These are phyloP conservation scores for Colletotrichum australisinense DNA, from an alignment of 2,329 filamentous ascomycete species.

Conservation along the genomic window DNA sequence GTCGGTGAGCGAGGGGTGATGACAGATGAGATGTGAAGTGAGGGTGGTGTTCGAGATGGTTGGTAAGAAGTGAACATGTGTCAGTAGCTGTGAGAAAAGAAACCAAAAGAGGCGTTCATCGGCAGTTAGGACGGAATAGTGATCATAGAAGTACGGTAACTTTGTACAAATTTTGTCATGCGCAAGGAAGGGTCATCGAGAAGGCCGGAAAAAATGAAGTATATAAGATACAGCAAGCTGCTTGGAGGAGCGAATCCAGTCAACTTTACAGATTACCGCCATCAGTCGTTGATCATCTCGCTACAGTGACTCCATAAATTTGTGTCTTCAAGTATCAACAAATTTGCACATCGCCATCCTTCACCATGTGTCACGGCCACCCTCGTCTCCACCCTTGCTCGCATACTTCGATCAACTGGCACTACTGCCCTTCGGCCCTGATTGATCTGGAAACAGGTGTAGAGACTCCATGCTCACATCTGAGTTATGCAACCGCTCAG, in stretches of 20 bases:
- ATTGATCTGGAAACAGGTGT: conserved; percentile 63
- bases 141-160: conserved; percentile 7
- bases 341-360: background rate
- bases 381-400: conserved; percentile 63
- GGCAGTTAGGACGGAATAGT: conserved; percentile 22
- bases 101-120: conserved; percentile 36
- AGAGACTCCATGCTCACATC: conserved; percentile 61
- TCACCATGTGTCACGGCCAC: conserved; percentile 65
- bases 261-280: background rate
- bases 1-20: background rate
- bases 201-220: background rate
- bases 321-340: too few relatives aligned
- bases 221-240: conserved; percentile 18
- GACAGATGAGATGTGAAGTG: background rate
- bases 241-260: background rate
- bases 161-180: background rate
- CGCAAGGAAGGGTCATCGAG: background rate
- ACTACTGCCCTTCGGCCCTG: conserved; percentile 61
- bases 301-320: background rate
- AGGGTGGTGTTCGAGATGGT: conserved; percentile 26
- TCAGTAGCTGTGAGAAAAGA: conserved; percentile 18
- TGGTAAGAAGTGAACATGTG: conserved; percentile 21
- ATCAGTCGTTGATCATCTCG: background rate
- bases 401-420: conserved; percentile 66
- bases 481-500: conserved; percentile 59